phyloP scores from a whole-genome alignment of 1,284 basidiomycete species.

The Cryptococcus sp. region DNA sequence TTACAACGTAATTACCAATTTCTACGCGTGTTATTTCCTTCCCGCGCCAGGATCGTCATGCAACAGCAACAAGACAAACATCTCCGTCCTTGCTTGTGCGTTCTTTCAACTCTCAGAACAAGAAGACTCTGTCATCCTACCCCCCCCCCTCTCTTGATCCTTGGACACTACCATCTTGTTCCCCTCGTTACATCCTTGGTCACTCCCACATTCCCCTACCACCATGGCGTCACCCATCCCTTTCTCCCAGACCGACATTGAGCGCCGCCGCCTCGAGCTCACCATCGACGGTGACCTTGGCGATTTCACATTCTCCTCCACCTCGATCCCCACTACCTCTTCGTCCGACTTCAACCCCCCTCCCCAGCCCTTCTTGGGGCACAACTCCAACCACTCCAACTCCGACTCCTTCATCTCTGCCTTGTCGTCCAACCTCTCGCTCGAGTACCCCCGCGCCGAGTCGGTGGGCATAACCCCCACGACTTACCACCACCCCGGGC shows the following conservation, averaged over 20 bases:
- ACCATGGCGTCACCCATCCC: slow-evolving; percentile 28
- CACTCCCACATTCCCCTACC: too few relatives aligned
- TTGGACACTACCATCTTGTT: too few relatives aligned
- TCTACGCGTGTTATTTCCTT: too few relatives aligned
- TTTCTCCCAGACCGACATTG: slow-evolving; percentile 40
- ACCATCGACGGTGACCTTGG: slow-evolving; percentile 46
- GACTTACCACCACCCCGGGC: background rate
- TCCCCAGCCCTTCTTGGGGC: background rate
- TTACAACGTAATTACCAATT: too few relatives aligned
- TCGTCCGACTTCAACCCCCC: slow-evolving; percentile 6
- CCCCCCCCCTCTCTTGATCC: too few relatives aligned
- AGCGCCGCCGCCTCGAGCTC: slow-evolving; percentile 43
- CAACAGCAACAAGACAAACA: too few relatives aligned
- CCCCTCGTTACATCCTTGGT: too few relatives aligned
- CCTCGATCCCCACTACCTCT: slow-evolving; percentile 23
- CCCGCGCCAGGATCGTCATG: too few relatives aligned
- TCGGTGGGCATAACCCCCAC: slow-evolving; percentile 5
- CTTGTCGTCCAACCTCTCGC: slow-evolving; percentile 17
- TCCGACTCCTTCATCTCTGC: slow-evolving; percentile 20
- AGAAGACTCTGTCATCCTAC: too few relatives aligned
- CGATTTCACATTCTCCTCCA: slow-evolving; percentile 33
- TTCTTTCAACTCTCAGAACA: too few relatives aligned
- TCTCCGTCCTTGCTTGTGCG: too few relatives aligned
- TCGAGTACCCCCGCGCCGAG: slow-evolving; percentile 28
- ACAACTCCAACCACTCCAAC: slow-evolving; percentile 2